Evolutionary conservation across 371 early-diverging fungal species (phyloP).

Genomic region (Batkoa obscura): DNA sequence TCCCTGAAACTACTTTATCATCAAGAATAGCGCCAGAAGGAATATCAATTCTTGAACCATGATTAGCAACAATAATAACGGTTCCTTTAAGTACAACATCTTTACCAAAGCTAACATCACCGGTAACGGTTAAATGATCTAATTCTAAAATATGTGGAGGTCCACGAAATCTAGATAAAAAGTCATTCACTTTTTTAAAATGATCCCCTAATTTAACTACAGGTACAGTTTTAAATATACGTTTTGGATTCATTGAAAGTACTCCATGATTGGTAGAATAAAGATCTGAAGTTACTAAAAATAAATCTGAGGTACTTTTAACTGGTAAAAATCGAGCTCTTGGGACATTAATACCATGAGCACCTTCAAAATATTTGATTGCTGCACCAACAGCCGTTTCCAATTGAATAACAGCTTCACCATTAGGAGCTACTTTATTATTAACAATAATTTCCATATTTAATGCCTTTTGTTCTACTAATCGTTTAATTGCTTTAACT

Average conservation of each 20-base stretch:
- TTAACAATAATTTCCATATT: constrained; percentile 97
- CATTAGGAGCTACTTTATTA: constrained; percentile 57
- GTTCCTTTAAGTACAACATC: constrained; percentile 92
- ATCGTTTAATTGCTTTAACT: constrained; percentile 87
- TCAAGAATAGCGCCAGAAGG: constrained; percentile 96
- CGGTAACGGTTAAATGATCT: constrained; percentile 96
- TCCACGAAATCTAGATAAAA: constrained; percentile 58
- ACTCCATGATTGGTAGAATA: constrained; percentile 87
- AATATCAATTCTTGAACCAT: constrained; percentile 88
- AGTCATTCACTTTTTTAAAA: constrained; percentile 81
- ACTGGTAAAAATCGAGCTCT: constrained; percentile 97
- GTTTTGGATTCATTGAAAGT: constrained; percentile 76
- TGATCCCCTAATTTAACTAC: constrained; percentile 94
- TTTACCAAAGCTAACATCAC: constrained; percentile 93
- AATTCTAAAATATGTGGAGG: constrained; percentile 95
- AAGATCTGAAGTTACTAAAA: constrained; percentile 91
- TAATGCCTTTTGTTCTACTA: constrained; percentile 63
- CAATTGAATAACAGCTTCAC: constrained; percentile 94
- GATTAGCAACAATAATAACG: constrained; percentile 97
- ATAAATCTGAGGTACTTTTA: constrained; percentile 96
- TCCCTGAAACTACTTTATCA: constrained; percentile 96
- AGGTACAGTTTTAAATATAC: constrained; percentile 86
- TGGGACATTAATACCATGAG: constrained; percentile 97
- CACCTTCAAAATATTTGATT: constrained; percentile 94
- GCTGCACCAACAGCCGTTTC: constrained; percentile 99